Conservation (phyloP, 345 rosid species). For the Melaleuca quinquenervia region DNA sequence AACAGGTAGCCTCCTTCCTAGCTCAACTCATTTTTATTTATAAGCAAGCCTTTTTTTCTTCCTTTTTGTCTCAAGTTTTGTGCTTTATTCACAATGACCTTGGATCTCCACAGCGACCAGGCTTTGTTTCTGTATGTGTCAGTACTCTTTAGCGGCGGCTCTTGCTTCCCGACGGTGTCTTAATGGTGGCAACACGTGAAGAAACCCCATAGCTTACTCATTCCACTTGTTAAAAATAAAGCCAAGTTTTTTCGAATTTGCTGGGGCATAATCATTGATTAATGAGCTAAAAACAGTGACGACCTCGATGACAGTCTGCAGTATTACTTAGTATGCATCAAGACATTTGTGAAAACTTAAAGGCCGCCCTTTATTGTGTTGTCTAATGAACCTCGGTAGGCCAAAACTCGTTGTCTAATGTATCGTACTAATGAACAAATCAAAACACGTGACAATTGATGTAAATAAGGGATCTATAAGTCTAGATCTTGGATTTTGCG, state of each 20-base stretch:
- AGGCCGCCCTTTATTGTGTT: too few species aligned
- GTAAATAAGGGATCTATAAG: background rate
- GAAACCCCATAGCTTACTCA: background rate
- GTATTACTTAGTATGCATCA: background rate
- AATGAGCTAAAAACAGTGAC: background rate
- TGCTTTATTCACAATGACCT: background rate
- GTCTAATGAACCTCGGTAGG: background rate
- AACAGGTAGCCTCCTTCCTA: background rate
- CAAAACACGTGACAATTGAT: background rate
- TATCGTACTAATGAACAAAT: background rate
- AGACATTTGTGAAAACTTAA: background rate
- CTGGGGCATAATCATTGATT: background rate
- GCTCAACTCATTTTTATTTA: background rate
- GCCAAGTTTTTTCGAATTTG: background rate
- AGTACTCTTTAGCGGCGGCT: background rate
- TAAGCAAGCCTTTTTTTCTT: background rate
- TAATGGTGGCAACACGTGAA: background rate
- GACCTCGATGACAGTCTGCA: background rate
- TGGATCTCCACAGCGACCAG: background rate
- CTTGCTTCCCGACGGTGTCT: background rate
- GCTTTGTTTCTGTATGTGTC: background rate
- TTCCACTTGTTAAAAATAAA: background rate
- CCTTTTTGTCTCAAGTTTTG: background rate
- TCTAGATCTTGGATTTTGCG: background rate
- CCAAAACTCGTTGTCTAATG: background rate